Conservation (phyloP, 1,284 basidiomycete species). For the Mycena citricolor region DNA sequence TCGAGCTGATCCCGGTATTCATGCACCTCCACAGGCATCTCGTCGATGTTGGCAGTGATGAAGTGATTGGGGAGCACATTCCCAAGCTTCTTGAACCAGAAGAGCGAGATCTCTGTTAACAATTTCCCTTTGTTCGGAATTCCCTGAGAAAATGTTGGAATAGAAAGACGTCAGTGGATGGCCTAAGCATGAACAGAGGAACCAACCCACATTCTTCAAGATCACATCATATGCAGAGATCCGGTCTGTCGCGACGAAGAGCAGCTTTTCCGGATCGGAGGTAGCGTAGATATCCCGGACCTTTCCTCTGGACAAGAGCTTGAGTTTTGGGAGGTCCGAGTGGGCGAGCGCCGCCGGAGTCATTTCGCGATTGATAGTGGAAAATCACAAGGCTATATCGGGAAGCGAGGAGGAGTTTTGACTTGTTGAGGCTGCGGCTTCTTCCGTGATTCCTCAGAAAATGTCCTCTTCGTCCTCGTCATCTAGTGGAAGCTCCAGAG, state of each 20-base stretch:
- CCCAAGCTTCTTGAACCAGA: constrained; percentile 90
- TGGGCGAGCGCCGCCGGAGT: constrained; percentile 43
- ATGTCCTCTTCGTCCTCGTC: constrained; percentile 30
- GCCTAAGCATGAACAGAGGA: neutral
- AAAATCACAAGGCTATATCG: constrained; percentile 3
- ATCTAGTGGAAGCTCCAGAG: constrained; percentile 26
- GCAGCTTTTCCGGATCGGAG: constrained; percentile 66
- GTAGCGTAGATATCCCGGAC: constrained; percentile 89
- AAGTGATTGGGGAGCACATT: constrained; percentile 87
- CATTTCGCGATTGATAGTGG: too few relatives aligned
- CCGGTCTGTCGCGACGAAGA: constrained; percentile 95
- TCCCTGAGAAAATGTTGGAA: constrained; percentile 9
- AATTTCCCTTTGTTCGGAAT: constrained; percentile 67
- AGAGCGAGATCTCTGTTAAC: constrained; percentile 87
- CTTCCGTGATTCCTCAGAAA: neutral
- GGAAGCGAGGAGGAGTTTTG: constrained; percentile 2
- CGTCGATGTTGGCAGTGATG: constrained; percentile 69
- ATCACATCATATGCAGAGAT: constrained; percentile 98
- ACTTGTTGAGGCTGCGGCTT: neutral
- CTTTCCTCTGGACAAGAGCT: constrained; percentile 83
- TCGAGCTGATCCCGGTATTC: constrained; percentile 73
- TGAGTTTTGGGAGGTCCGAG: constrained; percentile 56
- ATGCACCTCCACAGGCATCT: constrained; percentile 74
- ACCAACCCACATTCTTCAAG: constrained; percentile 75
- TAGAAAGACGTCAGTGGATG: constrained; percentile 12